Evolutionary conservation across 768 basidiomycete species (phyloP), one percentile per base, ranked within the genome.

Genomic region (Phanerodontia chrysosporium): DNA sequence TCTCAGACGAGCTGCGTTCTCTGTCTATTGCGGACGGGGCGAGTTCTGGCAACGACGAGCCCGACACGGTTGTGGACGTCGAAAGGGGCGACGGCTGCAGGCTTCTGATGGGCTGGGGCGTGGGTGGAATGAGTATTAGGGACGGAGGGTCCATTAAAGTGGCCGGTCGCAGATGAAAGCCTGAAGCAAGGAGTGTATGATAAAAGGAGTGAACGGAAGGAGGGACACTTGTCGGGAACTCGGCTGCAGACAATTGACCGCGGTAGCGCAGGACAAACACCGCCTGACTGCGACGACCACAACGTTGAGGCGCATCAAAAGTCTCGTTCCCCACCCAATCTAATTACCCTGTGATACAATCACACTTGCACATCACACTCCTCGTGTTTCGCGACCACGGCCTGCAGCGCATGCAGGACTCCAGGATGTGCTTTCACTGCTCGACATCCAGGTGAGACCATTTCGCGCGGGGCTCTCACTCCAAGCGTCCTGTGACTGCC

Each of bases 1-100:
- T 83, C 65, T 90, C 89, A 13, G 87, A 83, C 0, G 87, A 85
- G 57, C 75, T 76, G 58, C 85, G 81, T 21, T 78, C 80, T 64
- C 74, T 75, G 52, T 76, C 75, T 22, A 63, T 63, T 9, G 69
- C 66, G 51, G 69, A 72, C 48, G 66, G 65, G 55, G 66, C 71
- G 68, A 72, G 73, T 62, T 69, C 76, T 61, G 77, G 74, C 45
- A 72, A 64, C 45, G 75, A 68, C 56, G 72, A 69, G 25, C 72
- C 69, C 51, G 74, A 68, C 7, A 71, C 67, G 12, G 71, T 64
- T 36, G 71, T 62, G 46, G 67, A 67, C n/a, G 72, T 64, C 29
- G 70, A 63, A n/a, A 73, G 68, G 45, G 70, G 68, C 1, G 69
- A 63, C 32, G 71, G 61, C 53, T 55, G 53, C n/a, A 45, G 53